These are phyloP conservation scores for Monascus purpureus DNA, from an alignment of 495 filamentous ascomycete genomes.

Conservation along the genomic window DNA sequence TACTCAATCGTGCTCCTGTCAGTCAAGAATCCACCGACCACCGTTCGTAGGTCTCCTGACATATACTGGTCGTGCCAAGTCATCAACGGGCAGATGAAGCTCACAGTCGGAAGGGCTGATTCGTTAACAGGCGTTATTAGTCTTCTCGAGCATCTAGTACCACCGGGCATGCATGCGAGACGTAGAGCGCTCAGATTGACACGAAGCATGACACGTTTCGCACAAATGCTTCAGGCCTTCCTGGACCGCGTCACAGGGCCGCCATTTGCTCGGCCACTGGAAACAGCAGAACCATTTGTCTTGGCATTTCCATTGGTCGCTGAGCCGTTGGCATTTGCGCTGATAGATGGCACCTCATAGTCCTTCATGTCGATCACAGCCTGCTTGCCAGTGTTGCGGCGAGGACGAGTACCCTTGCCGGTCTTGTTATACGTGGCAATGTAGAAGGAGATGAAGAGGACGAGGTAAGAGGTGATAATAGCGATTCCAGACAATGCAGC, in stretches of 20 bases:
- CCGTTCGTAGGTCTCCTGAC: too few relatives aligned
- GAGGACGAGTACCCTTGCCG: conserved; percentile 43
- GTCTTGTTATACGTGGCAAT: conserved; percentile 90
- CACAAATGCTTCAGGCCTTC: conserved; percentile 24
- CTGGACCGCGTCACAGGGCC: conserved; percentile 33
- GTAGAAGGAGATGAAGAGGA: conserved; percentile 99
- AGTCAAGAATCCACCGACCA: too few relatives aligned
- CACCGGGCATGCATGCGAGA: too few relatives aligned
- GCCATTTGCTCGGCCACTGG: conserved; percentile 26
- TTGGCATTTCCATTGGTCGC: conserved; percentile 15
- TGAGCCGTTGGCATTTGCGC: conserved; percentile 6
- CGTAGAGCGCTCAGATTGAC: too few relatives aligned
- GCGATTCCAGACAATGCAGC: conserved; percentile 87
- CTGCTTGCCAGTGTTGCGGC: conserved; percentile 37
- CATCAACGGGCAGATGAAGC: too few relatives aligned
- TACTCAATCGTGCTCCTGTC: too few relatives aligned
- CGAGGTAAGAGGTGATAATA: conserved; percentile 83
- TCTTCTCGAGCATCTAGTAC: too few relatives aligned
- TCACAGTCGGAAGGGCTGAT: too few relatives aligned
- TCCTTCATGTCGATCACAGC: conserved; percentile 41
- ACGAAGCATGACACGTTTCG: too few relatives aligned
- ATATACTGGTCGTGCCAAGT: too few relatives aligned
- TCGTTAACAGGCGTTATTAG: too few relatives aligned
- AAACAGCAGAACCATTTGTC: conserved; percentile 19
- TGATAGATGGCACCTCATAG: conserved; percentile 30